Percentiles rank a stretch among this genome's conserved stretches.
Conservation (phyloP, 495 filamentous ascomycete species). For the Parmelia sp. region DNA sequence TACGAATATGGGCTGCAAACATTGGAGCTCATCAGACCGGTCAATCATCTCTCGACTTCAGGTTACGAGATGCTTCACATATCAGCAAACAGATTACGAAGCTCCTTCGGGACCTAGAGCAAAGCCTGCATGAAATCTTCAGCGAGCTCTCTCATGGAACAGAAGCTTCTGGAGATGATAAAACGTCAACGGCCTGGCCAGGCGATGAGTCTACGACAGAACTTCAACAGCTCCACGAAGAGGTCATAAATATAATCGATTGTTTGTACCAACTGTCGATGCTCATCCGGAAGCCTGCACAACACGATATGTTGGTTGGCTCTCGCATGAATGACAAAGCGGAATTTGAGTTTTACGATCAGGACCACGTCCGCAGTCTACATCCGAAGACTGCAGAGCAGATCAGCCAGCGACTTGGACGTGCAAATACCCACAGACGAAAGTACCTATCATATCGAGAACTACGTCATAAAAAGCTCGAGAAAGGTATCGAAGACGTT, state of each 20-base stretch:
- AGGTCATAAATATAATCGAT: slow-evolving; percentile 15
- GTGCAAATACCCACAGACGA: slow-evolving; percentile 37
- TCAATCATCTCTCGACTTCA: slow-evolving; percentile 23
- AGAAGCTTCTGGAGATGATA: background rate
- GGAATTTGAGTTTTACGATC: slow-evolving; percentile 28
- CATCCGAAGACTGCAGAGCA: slow-evolving; percentile 23
- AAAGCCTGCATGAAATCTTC: background rate
- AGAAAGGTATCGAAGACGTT: slow-evolving; percentile 15
- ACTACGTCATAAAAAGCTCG: slow-evolving; percentile 35
- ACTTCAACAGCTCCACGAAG: slow-evolving; percentile 11
- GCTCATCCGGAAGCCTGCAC: slow-evolving; percentile 29
- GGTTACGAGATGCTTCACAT: slow-evolving; percentile 19
- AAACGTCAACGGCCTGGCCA: background rate
- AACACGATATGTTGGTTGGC: slow-evolving; percentile 31
- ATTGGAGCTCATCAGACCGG: slow-evolving; percentile 31
- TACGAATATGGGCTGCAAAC: slow-evolving; percentile 24
- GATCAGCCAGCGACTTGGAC: slow-evolving; percentile 35
- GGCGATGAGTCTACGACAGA: slow-evolving; percentile 7
- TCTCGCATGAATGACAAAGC: slow-evolving; percentile 26
- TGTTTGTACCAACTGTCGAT: slow-evolving; percentile 24
- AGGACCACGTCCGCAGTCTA: slow-evolving; percentile 28
- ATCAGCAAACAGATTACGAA: slow-evolving; percentile 12
- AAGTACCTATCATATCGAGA: slow-evolving; percentile 40
- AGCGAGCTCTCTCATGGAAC: background rate
- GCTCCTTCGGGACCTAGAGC: slow-evolving; percentile 5